Evolutionary conservation across 2,329 filamentous ascomycete species (phyloP).

Genomic region (Beauveria varroae): DNA sequence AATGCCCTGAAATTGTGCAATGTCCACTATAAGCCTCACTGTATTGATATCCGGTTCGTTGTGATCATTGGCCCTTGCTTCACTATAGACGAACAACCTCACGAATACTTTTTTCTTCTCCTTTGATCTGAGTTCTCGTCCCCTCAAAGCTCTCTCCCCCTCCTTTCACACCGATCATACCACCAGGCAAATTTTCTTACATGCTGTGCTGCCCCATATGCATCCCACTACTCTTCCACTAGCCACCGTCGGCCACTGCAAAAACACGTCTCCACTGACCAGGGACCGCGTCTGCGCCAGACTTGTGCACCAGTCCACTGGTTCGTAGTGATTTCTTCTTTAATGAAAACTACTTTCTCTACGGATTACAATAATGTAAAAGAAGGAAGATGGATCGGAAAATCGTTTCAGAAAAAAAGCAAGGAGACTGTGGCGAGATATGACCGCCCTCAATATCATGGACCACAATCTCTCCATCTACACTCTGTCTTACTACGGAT

Average conservation of each 20-base stretch:
- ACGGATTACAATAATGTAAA: too few species aligned
- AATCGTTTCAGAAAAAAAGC: background rate
- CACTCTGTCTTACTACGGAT: background rate
- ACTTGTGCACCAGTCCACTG: background rate
- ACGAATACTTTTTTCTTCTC: background rate
- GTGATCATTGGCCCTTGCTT: too few species aligned
- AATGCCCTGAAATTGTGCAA: constrained; percentile 4
- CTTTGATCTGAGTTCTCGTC: background rate
- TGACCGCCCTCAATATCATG: background rate
- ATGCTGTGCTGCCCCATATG: background rate
- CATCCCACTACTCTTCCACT: background rate
- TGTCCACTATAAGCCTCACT: background rate
- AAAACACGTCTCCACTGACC: constrained; percentile 12
- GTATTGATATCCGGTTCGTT: too few species aligned
- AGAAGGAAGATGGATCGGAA: too few species aligned
- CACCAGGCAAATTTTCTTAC: background rate
- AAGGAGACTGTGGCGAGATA: background rate
- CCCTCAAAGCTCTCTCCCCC: background rate
- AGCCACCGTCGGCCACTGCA: constrained; percentile 6
- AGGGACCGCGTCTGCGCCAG: constrained; percentile 11
- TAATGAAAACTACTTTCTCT: background rate
- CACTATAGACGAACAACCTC: too few species aligned
- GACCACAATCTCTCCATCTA: background rate
- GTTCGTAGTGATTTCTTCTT: background rate
- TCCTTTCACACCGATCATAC: background rate